phyloP scores from a whole-genome alignment of 1,284 basidiomycete species.

The Ceratobasidium papillatum region DNA sequence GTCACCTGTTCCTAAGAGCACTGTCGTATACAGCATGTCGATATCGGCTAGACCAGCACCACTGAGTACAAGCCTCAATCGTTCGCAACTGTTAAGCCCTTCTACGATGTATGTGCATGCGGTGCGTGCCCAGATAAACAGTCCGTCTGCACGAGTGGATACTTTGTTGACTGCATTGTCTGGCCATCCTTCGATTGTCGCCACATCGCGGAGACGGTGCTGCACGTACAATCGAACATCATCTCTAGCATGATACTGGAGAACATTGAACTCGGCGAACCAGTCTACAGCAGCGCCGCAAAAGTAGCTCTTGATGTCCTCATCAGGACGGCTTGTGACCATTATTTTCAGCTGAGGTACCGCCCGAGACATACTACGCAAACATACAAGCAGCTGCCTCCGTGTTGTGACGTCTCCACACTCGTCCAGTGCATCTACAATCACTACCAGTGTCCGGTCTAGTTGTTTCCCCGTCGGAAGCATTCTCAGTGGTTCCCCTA shows the following conservation, averaged over 20 bases:
- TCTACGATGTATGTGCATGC: background rate
- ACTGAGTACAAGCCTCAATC: no score
- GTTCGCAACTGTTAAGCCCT: background rate
- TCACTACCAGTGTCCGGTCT: background rate
- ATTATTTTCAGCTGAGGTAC: slow-evolving; percentile 15
- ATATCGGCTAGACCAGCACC: background rate
- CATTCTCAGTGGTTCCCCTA: background rate
- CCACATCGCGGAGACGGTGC: background rate
- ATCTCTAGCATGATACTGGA: background rate
- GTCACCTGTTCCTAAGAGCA: background rate
- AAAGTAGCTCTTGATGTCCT: background rate
- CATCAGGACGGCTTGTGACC: slow-evolving; percentile 32
- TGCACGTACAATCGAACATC: background rate
- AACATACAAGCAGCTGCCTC: background rate
- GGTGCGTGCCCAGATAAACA: slow-evolving; percentile 30
- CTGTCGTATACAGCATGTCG: background rate
- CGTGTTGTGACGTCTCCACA: background rate
- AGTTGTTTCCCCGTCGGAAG: background rate
- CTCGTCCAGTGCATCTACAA: slow-evolving; percentile 37
- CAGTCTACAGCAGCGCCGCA: background rate
- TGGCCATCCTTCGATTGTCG: background rate
- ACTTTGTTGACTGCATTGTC: background rate
- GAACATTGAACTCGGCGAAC: background rate
- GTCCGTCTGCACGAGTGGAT: background rate
- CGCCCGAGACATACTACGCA: background rate